A percentile compares a stretch with the other conserved stretches of the same genome.
These are phyloP conservation scores for Clausena lansium DNA, from an alignment of 345 rosid species.

Conservation along the genomic window DNA sequence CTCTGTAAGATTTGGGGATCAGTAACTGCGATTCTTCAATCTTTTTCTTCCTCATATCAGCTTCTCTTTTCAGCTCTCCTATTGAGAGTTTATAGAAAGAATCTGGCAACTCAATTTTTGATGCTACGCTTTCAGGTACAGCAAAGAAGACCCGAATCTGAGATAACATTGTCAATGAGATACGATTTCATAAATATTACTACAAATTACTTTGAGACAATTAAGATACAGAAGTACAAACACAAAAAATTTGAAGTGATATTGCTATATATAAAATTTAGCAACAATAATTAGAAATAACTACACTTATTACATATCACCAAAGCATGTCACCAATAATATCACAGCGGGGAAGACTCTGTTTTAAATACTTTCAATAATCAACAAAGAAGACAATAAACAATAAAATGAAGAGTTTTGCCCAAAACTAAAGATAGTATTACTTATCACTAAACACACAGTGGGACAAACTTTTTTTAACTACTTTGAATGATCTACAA, in stretches of 20 bases:
- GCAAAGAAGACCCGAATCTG: constrained; percentile 82
- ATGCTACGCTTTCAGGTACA: constrained; percentile 78
- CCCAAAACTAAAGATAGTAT: neutral
- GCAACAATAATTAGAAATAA: neutral
- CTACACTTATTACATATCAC: neutral
- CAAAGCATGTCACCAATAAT: neutral
- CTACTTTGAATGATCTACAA: neutral
- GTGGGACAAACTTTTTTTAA: neutral
- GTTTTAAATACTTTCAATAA: neutral
- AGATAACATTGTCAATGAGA: neutral
- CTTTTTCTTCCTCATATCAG: constrained; percentile 81
- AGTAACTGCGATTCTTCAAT: constrained; percentile 80
- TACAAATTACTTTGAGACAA: neutral
- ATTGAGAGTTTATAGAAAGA: constrained; percentile 78
- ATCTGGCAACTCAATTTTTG: constrained; percentile 85
- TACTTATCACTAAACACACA: neutral
- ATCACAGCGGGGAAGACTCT: neutral
- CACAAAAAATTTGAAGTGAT: neutral
- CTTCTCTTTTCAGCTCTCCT: constrained; percentile 79
- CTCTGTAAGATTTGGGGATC: constrained; percentile 83
- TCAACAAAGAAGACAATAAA: neutral
- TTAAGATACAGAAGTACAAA: neutral
- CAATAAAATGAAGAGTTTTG: neutral
- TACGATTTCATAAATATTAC: neutral
- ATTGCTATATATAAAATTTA: neutral